Evolutionary conservation across 352 stramenopile species (phyloP).

Genomic region (Globisporangium megalacanthum): DNA sequence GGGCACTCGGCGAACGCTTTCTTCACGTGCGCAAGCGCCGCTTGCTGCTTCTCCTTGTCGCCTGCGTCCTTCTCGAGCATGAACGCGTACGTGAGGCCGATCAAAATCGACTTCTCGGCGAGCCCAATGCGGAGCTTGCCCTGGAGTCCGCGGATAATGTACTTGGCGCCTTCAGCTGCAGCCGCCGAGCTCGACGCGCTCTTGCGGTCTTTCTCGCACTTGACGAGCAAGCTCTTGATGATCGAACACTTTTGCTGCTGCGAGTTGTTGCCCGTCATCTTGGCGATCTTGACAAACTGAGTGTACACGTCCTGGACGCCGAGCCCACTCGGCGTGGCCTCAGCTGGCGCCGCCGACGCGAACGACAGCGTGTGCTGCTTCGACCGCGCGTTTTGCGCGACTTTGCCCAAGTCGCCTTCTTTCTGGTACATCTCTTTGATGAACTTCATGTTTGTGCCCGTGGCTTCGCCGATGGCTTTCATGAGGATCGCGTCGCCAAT

Average conservation of each 20-base stretch:
- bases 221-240: conserved; percentile 96
- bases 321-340: conserved; percentile 86
- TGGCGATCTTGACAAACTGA: conserved; percentile 91
- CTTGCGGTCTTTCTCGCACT: conserved; percentile 83
- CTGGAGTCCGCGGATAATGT: conserved; percentile 97
- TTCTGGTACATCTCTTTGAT: conserved; percentile 96
- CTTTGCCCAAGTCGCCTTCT: conserved; percentile 96
- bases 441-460: conserved; percentile 85
- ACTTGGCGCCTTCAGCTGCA: conserved; percentile 90
- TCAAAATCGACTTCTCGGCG: conserved; percentile 96
- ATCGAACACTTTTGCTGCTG: conserved; percentile 97
- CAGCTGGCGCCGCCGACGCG: conserved; percentile 19
- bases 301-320: conserved; percentile 85
- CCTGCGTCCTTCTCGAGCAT: conserved; percentile 80
- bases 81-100: conserved; percentile 95
- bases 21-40: conserved; percentile 93
- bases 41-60: conserved; percentile 85
- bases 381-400: conserved; percentile 91
- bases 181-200: conserved; percentile 26
- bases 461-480: conserved; percentile 95
- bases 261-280: conserved; percentile 93
- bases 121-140: conserved; percentile 98
- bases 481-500: conserved; percentile 98
- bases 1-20: conserved; percentile 97
- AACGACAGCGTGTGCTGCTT: conserved; percentile 93